phyloP scores from a whole-genome alignment of 1,139 yeast species.

The Blastobotrys proliferans region DNA sequence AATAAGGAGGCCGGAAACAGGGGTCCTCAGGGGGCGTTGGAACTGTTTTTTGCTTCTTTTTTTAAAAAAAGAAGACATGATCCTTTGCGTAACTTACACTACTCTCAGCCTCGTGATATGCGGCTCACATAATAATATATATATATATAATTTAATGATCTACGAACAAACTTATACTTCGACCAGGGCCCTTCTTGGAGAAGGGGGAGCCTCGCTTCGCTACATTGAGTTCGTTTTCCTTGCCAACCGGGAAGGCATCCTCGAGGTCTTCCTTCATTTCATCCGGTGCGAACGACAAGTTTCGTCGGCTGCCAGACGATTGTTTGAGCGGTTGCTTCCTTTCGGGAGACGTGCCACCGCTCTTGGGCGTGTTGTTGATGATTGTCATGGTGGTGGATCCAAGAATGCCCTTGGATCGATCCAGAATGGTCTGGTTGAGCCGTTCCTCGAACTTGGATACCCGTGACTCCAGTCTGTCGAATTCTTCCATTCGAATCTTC shows the following conservation, averaged over 20 bases:
- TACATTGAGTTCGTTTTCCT: constrained; percentile 26
- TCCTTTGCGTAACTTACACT: too few species aligned
- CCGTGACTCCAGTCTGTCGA: constrained; percentile 28
- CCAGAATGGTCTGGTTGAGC: constrained; percentile 28
- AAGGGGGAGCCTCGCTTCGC: constrained; percentile 25
- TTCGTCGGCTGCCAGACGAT: constrained; percentile 20
- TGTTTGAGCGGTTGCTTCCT: constrained; percentile 11
- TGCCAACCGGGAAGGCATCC: constrained; percentile 16
- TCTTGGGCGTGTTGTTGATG: constrained; percentile 21
- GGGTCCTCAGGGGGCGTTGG: too few species aligned
- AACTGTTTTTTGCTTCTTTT: too few species aligned
- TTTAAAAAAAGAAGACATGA: too few species aligned
- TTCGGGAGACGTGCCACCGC: constrained; percentile 10
- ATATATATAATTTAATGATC: constrained; percentile 15
- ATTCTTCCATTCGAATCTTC: constrained; percentile 26
- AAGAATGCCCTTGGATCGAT: constrained; percentile 32
- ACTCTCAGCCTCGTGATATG: too few species aligned
- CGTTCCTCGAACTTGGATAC: constrained; percentile 29
- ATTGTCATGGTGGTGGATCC: constrained; percentile 34
- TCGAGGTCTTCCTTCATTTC: constrained; percentile 23
- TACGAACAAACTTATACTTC: constrained; percentile 34
- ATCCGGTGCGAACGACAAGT: constrained; percentile 29
- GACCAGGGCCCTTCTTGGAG: constrained; percentile 18
- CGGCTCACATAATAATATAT: too few species aligned
- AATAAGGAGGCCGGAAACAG: too few species aligned